Base-by-base conservation (phyloP, 1,284 basidiomycete genomes). In the Polyporus tsugae region DNA sequence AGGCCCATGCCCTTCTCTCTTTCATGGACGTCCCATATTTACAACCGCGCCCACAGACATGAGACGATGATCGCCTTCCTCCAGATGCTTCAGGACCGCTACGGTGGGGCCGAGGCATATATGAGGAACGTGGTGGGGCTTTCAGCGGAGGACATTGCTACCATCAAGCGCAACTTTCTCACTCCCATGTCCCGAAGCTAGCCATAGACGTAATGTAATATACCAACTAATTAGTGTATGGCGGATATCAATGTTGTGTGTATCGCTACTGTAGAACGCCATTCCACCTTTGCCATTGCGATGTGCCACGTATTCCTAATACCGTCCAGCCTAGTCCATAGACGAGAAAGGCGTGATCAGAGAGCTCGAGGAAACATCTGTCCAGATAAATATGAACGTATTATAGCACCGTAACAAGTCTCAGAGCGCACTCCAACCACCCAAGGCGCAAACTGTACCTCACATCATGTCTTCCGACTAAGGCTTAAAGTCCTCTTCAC, bases 61-160 rank as follows among this genome's bases (percentile, higher is more conserved):
- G 90, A 91, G 73, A 92, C 91, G 0, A 94, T 94, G 92, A 73
- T 82, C 2, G 87, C 90, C 1, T 91, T 92, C 75, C 81, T 94
- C 19, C 73, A 80, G 25, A 78, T 92, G 57, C 74, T 94, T 7
- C 80, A 87, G 22, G 81, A 86, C 39, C 86, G 86, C 69, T 94
- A 93, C 72, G 87, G 87, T 0, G 91, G 92, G n/a, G 88, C 84
- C 2, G 88, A 91, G 71, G 80, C 75, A 59, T 94, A 94, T 71
- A 74, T 87, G n/a, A 86, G 84, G 77, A 76, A 81, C 36, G 85
- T 85, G 71, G 81, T 86, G 35, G 82, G 81, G 9, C 82, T 94
- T 44, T 83, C 84, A 11, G 85, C 88, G 65, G 85, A 85, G 10
- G 92, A 94, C 72, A 84, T 94, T 70, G 73, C 75, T 25, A 82